Conservation (phyloP, 495 filamentous ascomycete genomes). For the Polyplosphaeria fusca region DNA sequence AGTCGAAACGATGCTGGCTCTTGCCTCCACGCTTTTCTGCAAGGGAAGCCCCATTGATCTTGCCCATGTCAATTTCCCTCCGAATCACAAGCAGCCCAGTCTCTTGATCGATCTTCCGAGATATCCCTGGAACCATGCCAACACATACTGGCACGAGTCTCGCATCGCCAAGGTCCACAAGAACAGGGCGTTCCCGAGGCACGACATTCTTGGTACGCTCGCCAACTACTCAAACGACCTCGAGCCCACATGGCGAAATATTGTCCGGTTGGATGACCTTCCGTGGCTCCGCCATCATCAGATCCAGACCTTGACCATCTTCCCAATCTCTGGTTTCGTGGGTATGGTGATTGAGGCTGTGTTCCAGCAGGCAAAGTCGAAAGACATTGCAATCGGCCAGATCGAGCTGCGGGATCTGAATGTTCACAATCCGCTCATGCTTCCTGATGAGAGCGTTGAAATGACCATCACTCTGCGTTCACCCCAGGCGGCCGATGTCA, state of each 20-base stretch:
- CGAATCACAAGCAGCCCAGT: not conserved
- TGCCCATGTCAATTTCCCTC: conserved; percentile 18
- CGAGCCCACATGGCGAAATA: conserved; percentile 25
- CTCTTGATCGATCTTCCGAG: conserved; percentile 12
- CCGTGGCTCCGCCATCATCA: conserved; percentile 25
- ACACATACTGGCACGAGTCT: conserved; percentile 14
- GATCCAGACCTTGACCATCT: conserved; percentile 17
- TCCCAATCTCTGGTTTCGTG: conserved; percentile 22
- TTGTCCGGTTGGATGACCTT: conserved; percentile 18
- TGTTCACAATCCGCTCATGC: conserved; percentile 4
- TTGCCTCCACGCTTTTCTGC: conserved; percentile 20
- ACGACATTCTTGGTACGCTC: conserved; percentile 17
- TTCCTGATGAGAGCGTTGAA: conserved; percentile 17
- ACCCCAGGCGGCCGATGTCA: not conserved
- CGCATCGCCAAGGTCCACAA: conserved; percentile 12
- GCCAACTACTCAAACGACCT: conserved; percentile 15
- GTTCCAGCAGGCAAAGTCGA: conserved; percentile 8
- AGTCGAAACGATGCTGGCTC: conserved; percentile 2
- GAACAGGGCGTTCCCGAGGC: not conserved
- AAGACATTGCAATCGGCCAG: conserved; percentile 10
- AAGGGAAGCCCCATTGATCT: conserved; percentile 4
- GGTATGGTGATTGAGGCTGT: conserved; percentile 25
- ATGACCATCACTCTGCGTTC: conserved; percentile 19
- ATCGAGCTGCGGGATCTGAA: conserved; percentile 10
- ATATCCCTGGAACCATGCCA: conserved; percentile 23